phyloP scores from a whole-genome alignment of 1,139 yeast species.

The Sugiyamaella castrensis region DNA sequence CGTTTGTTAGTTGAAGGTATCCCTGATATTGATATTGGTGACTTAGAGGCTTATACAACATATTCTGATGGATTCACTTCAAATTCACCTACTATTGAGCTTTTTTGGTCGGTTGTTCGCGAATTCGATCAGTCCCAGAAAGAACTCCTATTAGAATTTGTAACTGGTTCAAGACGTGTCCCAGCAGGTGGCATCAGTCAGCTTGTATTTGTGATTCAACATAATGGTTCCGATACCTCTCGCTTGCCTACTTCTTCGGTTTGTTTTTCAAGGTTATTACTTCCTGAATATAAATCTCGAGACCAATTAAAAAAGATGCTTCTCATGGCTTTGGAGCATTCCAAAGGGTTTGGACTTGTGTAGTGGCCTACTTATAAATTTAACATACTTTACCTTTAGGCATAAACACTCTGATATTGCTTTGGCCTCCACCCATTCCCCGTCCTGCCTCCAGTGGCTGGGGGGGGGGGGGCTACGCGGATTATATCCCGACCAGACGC shows the following conservation, averaged over 20 bases:
- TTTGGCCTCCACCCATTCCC: no score
- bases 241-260: slow-evolving; percentile 32
- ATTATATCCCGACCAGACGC: no score
- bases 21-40: slow-evolving; percentile 18
- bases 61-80: slow-evolving; percentile 22
- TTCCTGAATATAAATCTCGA: slow-evolving; percentile 28
- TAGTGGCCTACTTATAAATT: background rate
- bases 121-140: slow-evolving; percentile 21
- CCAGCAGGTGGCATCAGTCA: slow-evolving; percentile 27
- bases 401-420: no score
- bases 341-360: slow-evolving; percentile 33
- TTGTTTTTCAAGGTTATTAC: slow-evolving; percentile 28
- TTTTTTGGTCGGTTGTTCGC: slow-evolving; percentile 27
- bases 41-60: slow-evolving; percentile 16
- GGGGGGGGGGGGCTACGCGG: no score
- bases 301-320: slow-evolving; percentile 23
- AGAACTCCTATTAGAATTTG: slow-evolving; percentile 29
- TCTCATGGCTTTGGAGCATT: slow-evolving; percentile 28
- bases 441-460: no score
- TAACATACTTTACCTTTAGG: no score
- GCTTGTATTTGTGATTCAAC: slow-evolving; percentile 24
- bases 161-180: slow-evolving; percentile 32
- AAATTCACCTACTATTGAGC: slow-evolving; percentile 22
- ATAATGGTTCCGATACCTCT: slow-evolving; percentile 24
- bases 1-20: slow-evolving; percentile 29